A percentile compares a stretch with the other conserved stretches of the same genome.
phyloP scores from a whole-genome alignment of 495 filamentous ascomycete species.

The Penicillium cosmopolitanum region DNA sequence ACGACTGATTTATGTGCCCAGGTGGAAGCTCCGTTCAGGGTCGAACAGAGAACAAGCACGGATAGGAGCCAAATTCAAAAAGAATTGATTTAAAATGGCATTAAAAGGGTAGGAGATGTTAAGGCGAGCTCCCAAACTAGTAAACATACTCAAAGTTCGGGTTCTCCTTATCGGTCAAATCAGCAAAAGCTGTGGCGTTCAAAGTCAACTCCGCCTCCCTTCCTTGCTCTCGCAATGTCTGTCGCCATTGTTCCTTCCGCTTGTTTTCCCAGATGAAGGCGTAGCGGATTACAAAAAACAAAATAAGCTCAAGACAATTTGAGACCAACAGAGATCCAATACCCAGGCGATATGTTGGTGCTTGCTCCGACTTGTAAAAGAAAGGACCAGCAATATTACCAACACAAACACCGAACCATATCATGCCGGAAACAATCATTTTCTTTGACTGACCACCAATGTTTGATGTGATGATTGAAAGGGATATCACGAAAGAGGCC shows the following conservation, averaged over 20 bases:
- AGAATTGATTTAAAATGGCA: no score
- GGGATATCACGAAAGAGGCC: constrained; percentile 58
- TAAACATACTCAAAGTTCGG: background rate
- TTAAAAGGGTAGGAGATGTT: no score
- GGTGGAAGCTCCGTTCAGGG: no score
- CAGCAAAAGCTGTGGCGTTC: background rate
- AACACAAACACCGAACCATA: constrained; percentile 49
- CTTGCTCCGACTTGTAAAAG: constrained; percentile 56
- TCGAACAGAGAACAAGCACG: no score
- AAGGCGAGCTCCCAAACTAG: background rate
- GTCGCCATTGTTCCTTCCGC: background rate
- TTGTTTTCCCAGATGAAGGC: background rate
- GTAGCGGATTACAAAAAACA: background rate
- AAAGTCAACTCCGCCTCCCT: background rate
- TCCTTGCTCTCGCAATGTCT: background rate
- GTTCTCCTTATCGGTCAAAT: background rate
- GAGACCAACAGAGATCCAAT: constrained; percentile 59
- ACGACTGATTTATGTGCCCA: no score
- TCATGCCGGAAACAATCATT: constrained; percentile 54
- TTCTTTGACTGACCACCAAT: constrained; percentile 63
- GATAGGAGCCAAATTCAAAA: no score
- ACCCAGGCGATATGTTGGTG: constrained; percentile 51
- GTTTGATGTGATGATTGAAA: constrained; percentile 58
- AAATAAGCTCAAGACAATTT: constrained; percentile 38
- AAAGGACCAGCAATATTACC: constrained; percentile 58